These are phyloP conservation scores for Penicillium soppii DNA, from an alignment of 495 filamentous ascomycete genomes.

Conservation along the genomic window DNA sequence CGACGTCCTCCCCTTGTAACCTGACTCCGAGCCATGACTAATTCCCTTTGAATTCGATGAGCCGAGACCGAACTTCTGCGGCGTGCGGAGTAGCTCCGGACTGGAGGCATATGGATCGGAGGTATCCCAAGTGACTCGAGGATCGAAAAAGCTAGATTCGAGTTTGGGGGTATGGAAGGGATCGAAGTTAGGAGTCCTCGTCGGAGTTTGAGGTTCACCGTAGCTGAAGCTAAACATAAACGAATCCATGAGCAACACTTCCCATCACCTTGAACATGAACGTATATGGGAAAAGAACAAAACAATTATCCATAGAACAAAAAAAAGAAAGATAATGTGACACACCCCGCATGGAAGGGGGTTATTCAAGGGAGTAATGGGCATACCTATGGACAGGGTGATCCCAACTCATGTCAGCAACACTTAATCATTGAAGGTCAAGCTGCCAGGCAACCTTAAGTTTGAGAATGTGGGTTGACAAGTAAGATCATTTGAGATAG, in stretches of 20 bases:
- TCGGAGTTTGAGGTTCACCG: constrained; percentile 76
- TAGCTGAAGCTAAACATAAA: constrained; percentile 67
- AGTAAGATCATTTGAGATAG: neutral
- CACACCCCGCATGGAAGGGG: constrained; percentile 26
- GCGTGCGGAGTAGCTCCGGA: constrained; percentile 52
- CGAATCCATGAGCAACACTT: constrained; percentile 34
- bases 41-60: constrained; percentile 26
- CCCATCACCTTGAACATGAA: neutral
- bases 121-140: constrained; percentile 52
- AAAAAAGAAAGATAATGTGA: neutral
- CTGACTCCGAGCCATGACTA: constrained; percentile 36
- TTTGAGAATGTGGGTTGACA: constrained; percentile 26
- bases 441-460: constrained; percentile 40
- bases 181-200: constrained; percentile 66
- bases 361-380: constrained; percentile 12
- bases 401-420: constrained; percentile 73
- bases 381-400: constrained; percentile 69
- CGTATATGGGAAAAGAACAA: constrained; percentile 1
- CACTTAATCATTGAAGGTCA: constrained; percentile 43
- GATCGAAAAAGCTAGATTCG: constrained; percentile 52
- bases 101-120: constrained; percentile 55
- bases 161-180: constrained; percentile 68
- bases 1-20: constrained; percentile 48
- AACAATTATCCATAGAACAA: too few relatives aligned
- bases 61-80: constrained; percentile 41